Evolutionary conservation across 495 filamentous ascomycete species (phyloP), one percentile per base, ranked within the genome.

Genomic region (Tuber umbilicatum): DNA sequence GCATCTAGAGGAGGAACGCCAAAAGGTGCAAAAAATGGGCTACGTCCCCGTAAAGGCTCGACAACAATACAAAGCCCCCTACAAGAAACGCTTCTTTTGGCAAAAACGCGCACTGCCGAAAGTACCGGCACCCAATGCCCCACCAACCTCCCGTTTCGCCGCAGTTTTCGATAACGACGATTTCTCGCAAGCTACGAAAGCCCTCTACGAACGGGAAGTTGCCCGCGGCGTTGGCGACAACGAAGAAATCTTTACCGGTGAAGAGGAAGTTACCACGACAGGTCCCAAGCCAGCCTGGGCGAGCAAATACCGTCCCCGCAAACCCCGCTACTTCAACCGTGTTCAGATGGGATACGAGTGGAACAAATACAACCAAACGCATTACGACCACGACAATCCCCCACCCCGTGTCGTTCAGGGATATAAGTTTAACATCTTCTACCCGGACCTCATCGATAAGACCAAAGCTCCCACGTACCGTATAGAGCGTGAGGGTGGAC

Each of bases 281-380:
- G 84, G 85, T 9, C 81, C 84, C 1, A 90, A 89, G 75, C 90
- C 93, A 6, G 88, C 90, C 77, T 99, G 95, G 95, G 92, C 93
- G 23, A 88, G 89, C 82, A 96, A 97, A 83, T 91, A 97, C 81
- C 89, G 94, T 23, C 94, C 96, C 37, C 88, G 95, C 71, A 97
- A 98, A 85, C 96, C 95, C 16, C 88, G 92, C 42, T 98, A 98
- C 85, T 98, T 99, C 87, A 98, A 98, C 82, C 90, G 95, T 35
- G 94, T 97, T 60, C 94, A 97, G 84, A 98, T 97, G 93, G 95
- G 95, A 60, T 99, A 97, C 84, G 95, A 99, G 83, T 99, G 95
- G 95, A 99, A 99, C 83, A 99, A 99, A 82, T 99, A 99, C 86
- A 99, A 99, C 80, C 95, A 99, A 84, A 99, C 95, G 2, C 95